Evolutionary conservation across 23 red algal species (phyloP), one percentile per base, ranked within the genome.

Genomic region (Chondrus crispus): DNA sequence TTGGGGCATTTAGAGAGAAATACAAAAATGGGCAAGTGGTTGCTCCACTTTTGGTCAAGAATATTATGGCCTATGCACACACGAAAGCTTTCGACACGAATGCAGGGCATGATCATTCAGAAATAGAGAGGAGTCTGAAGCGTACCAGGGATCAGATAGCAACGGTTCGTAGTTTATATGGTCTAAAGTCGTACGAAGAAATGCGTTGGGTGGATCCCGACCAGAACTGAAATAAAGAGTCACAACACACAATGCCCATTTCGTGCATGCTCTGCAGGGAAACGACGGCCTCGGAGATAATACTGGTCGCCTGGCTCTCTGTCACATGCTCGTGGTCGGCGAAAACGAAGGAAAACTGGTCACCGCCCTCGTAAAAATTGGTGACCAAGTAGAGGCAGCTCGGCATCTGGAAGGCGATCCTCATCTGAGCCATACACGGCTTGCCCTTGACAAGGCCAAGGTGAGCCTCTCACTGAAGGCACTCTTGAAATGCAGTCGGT

Each of bases 311-410:
- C 71, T 86, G 88, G 50, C 89, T 82, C 57, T 95, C 90, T 43
- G 45, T 80, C 2, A 98, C 76, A 20, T 80, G 69, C 20, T 81
- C 63, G 28, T 93, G 83, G 44, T 82, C 72, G 33, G 82, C 39
- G 10, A 51, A 19, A 20, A 98, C 43, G 39, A 86, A 98, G 36
- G 88, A 92, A 73, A 95, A 95, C 45, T 95, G 78, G 62, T 98
- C 96, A 19, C 96, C 96, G 36, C 96, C 96, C 47, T 95, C 96
- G 71, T 93, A 98, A 91, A 95, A 98, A 22, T 98, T 86, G 11
- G 91, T 98, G 4, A 95, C 93, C 40, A 98, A 68, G 71, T 92
- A 98, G 1, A 98, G 82, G 38, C 80, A 81, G n/a, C 81, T 85
- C 43, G 70, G 66, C 32, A 90, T 98, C 51, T 98, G 91, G 68